Conservation (phyloP, 805 yeast species). For the Allodekkera sacchari region DNA sequence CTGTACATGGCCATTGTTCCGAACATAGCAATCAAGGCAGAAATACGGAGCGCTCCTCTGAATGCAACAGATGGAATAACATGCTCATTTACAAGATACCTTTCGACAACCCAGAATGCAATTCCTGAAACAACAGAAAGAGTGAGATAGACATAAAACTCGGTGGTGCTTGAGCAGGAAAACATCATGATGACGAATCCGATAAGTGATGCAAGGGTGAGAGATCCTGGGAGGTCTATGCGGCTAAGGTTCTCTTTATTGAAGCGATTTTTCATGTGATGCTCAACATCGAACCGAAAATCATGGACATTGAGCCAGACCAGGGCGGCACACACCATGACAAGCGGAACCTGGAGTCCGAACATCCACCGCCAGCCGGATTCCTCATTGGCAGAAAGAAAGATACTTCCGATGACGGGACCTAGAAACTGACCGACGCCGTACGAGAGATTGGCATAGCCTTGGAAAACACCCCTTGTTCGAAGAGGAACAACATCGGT, state of each 20-base stretch:
- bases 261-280: conserved; percentile 19
- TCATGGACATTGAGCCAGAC: conserved; percentile 27
- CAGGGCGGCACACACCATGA: conserved; percentile 20
- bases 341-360: conserved; percentile 31
- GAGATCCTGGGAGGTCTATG: conserved; percentile 35
- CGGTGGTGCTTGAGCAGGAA: conserved; percentile 11
- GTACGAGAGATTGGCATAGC: conserved; percentile 33
- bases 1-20: conserved; percentile 30
- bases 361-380: conserved; percentile 41
- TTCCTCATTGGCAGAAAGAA: conserved; percentile 22
- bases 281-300: conserved; percentile 16
- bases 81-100: conserved; percentile 26
- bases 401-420: conserved; percentile 35
- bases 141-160: conserved; percentile 8
- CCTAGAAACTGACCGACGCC: conserved; percentile 35
- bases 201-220: conserved; percentile 25
- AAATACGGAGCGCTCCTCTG: conserved; percentile 30
- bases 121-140: conserved; percentile 10
- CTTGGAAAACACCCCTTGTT: conserved; percentile 46
- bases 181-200: conserved; percentile 28
- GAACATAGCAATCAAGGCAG: conserved; percentile 29
- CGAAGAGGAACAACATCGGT: conserved; percentile 48
- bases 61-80: conserved; percentile 32
- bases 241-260: conserved; percentile 26
- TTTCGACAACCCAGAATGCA: conserved; percentile 27